Evolutionary conservation across 2,329 filamentous ascomycete genomes (phyloP).

Genomic region (Pochonia chlamydosporia): DNA sequence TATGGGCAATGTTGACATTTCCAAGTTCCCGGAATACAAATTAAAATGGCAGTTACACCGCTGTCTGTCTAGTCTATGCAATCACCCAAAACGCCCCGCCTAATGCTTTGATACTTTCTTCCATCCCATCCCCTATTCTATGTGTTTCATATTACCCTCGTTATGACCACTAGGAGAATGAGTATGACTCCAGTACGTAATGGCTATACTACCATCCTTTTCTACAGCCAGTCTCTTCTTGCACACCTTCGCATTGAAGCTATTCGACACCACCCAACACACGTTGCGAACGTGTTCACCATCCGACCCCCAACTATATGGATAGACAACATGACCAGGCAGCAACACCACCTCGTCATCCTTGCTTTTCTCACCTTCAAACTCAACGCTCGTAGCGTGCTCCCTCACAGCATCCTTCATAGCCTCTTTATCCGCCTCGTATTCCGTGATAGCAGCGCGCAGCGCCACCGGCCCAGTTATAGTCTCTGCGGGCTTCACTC

Average conservation of each 20-base stretch:
- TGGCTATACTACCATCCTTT: constrained; percentile 16
- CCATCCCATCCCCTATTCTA: neutral
- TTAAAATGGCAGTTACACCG: too few relatives aligned
- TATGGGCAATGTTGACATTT: too few relatives aligned
- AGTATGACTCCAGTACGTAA: constrained; percentile 23
- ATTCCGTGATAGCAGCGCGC: constrained; percentile 10
- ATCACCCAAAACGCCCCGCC: too few relatives aligned
- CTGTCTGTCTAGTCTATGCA: too few relatives aligned
- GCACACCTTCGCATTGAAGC: constrained; percentile 14
- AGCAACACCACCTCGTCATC: constrained; percentile 16
- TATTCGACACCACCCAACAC: constrained; percentile 15
- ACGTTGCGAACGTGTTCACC: constrained; percentile 7
- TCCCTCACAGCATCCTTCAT: constrained; percentile 4
- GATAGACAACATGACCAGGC: constrained; percentile 17
- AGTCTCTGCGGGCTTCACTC: constrained; percentile 5
- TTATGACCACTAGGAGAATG: constrained; percentile 8
- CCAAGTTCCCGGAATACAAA: too few relatives aligned
- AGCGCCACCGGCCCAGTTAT: constrained; percentile 13
- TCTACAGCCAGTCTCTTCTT: constrained; percentile 14
- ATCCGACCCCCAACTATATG: constrained; percentile 18
- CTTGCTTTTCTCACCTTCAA: constrained; percentile 1
- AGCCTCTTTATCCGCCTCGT: constrained; percentile 4
- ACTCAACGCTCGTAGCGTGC: too few relatives aligned
- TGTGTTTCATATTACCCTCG: constrained; percentile 2
- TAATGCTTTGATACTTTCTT: too few relatives aligned